Evolutionary conservation across 1,284 basidiomycete genomes (phyloP), one percentile per base, ranked within the genome.

Genomic region (Pseudozyma sp.): DNA sequence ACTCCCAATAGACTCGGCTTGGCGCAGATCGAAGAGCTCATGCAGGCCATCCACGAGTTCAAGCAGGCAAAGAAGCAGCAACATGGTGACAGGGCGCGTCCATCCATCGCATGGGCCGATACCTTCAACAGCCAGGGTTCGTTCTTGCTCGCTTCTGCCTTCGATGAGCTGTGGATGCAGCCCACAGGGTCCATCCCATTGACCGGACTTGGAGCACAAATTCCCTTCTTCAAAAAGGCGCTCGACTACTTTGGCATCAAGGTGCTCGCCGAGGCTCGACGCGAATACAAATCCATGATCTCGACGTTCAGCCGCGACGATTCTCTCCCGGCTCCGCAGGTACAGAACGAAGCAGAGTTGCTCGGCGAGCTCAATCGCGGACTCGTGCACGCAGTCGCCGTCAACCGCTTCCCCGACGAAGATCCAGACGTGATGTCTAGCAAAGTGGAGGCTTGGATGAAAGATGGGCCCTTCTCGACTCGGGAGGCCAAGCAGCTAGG

Each of bases 121-220:
- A 82, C 83, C 1, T 86, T 86, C 52, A 61, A 74, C 43, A 80
- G 75, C 45, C 86, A 86, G 57, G 84, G 80, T n/a, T 79, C 83
- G 45, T 86, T 81, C 64, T 54, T 85, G 11, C 73, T 86, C 6
- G 85, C 85, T 11, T 77, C 77, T 40, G 82, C 81, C 0, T 86
- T 86, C 59, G 85, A 86, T 54, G 82, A 86, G 76, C 74, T 86
- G 29, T 86, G 86, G 71, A 77, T 83, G 44, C 86, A 86, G 66
- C 85, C 85, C 11, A 80, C 79, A 0, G 86, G 86, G 45, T 77
- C 80, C 19, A 77, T 86, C 2, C 86, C 86, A 3, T 72, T 86
- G 33, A 82, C 81, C 0, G 86, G 86, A 19, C 72, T 86, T 8
- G 77, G 81, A 6, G 59, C 70, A 0, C 58, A 72, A 47, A 50